Percentiles rank a stretch among this genome's conserved stretches.
phyloP scores from a whole-genome alignment of 1,284 basidiomycete genomes.

The Quambalaria eucalypti region DNA sequence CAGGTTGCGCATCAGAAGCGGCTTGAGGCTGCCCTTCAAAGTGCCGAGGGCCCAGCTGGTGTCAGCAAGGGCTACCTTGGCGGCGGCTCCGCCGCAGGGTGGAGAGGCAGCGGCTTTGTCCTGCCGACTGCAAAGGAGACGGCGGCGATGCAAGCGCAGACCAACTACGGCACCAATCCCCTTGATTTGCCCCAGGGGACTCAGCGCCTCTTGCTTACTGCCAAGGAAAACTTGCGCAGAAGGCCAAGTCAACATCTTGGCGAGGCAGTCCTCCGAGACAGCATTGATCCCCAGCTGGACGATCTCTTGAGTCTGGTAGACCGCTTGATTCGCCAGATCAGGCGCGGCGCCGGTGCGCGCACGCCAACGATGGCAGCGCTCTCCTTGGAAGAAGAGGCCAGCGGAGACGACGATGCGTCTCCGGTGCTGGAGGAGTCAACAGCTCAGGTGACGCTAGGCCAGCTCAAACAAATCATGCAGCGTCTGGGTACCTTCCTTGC shows the following conservation, averaged over 20 bases:
- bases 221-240: slow-evolving; percentile 20
- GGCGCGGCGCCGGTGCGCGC: not conserved
- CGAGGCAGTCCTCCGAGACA: not conserved
- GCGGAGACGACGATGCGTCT: not conserved
- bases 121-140: slow-evolving; percentile 34
- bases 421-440: not conserved
- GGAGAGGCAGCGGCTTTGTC: slow-evolving; percentile 47
- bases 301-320: not conserved
- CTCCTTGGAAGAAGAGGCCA: not conserved
- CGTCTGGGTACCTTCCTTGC: slow-evolving; percentile 12
- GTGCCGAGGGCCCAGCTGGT: slow-evolving; percentile 28
- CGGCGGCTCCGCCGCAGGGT: slow-evolving; percentile 43
- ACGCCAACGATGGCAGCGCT: not conserved
- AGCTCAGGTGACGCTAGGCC: not conserved
- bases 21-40: slow-evolving; percentile 14
- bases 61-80: slow-evolving; percentile 26
- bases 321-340: not conserved
- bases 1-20: too few species aligned
- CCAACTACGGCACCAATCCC: slow-evolving; percentile 16
- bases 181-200: slow-evolving; percentile 27
- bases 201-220: slow-evolving; percentile 18
- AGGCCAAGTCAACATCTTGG: slow-evolving; percentile 19
- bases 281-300: slow-evolving; percentile 2
- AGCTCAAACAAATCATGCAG: slow-evolving; percentile 6
- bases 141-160: slow-evolving; percentile 18